These are phyloP conservation scores for Bassia scoparia DNA, from an alignment of 148 eudicot genomes.

Conservation along the genomic window DNA sequence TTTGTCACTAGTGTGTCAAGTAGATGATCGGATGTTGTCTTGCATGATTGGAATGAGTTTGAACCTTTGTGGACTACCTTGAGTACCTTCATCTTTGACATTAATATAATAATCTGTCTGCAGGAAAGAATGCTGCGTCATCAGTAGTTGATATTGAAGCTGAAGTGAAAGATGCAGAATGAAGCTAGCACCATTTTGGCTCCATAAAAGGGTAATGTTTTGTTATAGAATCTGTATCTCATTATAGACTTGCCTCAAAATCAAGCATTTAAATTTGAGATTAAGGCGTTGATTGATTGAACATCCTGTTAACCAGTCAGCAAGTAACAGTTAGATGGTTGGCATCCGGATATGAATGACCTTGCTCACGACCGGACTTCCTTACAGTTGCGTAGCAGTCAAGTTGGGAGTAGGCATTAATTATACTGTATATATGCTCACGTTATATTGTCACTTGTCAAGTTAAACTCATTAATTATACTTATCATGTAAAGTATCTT, in stretches of 20 bases:
- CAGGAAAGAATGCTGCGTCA: slow-evolving; percentile 50
- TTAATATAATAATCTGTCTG: background rate
- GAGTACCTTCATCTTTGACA: background rate
- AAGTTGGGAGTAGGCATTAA: background rate
- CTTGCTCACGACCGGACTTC: background rate
- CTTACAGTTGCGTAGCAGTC: background rate
- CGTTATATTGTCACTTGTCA: background rate
- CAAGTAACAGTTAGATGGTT: background rate
- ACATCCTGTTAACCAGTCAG: background rate
- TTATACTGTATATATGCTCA: background rate
- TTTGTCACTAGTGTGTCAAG: too few species aligned
- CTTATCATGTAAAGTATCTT: background rate
- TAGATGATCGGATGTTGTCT: too few species aligned
- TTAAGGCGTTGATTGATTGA: background rate
- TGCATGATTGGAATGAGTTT: too few species aligned
- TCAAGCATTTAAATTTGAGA: too few species aligned
- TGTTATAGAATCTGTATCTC: background rate
- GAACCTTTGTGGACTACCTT: too few species aligned
- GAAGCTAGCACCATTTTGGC: slow-evolving; percentile 20
- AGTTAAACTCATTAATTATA: background rate
- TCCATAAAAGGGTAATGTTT: slow-evolving; percentile 3
- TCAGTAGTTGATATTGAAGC: slow-evolving; percentile 79
- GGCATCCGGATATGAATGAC: background rate
- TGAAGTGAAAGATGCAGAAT: slow-evolving; percentile 71
- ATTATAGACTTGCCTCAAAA: background rate